These are phyloP conservation scores for Mortierella sp. DNA, from an alignment of 371 early-diverging fungal genomes.

Conservation along the genomic window DNA sequence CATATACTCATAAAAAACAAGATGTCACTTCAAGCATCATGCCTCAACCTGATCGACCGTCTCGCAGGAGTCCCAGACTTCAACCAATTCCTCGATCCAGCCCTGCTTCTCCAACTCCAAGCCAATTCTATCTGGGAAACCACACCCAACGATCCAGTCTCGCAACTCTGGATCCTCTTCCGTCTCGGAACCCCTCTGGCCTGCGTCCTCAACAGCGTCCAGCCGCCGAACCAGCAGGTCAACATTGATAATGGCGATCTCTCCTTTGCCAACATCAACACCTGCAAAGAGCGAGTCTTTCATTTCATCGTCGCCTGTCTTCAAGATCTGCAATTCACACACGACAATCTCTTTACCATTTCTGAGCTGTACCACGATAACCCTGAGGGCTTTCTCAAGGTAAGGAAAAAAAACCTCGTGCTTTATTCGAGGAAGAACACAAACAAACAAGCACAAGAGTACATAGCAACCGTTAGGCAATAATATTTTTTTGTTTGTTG, in stretches of 20 bases:
- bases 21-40: constrained; percentile 71
- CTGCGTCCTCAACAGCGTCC: constrained; percentile 54
- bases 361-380: constrained; percentile 92
- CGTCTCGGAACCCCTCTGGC: constrained; percentile 88
- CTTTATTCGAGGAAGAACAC: background rate
- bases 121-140: constrained; percentile 34
- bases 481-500: background rate
- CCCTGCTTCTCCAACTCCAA: constrained; percentile 49
- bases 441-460: background rate
- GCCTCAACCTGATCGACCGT: constrained; percentile 67
- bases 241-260: constrained; percentile 64
- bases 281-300: constrained; percentile 85
- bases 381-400: constrained; percentile 95
- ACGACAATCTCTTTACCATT: constrained; percentile 87
- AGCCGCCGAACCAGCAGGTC: constrained; percentile 62
- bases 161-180: constrained; percentile 86
- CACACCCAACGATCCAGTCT: constrained; percentile 77
- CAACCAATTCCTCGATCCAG: constrained; percentile 62
- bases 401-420: constrained; percentile 45
- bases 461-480: background rate
- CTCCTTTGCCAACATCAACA: constrained; percentile 61
- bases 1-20: background rate
- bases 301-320: constrained; percentile 80
- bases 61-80: constrained; percentile 68
- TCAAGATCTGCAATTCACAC: constrained; percentile 69